These are phyloP conservation scores for Xerocomus brunneocitrinus DNA, from an alignment of 768 basidiomycete species.

Conservation along the genomic window DNA sequence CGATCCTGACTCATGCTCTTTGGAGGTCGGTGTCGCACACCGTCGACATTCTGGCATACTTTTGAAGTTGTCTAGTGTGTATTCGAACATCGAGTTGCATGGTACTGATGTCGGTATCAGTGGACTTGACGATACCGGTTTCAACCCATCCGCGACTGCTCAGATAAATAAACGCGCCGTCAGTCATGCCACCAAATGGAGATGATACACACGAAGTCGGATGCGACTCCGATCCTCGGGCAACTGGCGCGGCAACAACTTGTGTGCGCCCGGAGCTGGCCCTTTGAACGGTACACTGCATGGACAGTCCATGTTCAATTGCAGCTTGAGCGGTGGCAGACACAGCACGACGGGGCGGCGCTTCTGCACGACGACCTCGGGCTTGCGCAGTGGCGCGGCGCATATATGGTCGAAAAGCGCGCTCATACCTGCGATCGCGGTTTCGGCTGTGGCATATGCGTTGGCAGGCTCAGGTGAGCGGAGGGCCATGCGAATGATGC, in stretches of 20 bases:
- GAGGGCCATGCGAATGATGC: too few species aligned
- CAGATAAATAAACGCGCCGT: neutral
- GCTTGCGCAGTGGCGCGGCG: neutral
- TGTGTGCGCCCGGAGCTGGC: conserved; percentile 23
- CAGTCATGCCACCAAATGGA: neutral
- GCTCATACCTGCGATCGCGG: too few species aligned
- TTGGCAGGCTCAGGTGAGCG: neutral
- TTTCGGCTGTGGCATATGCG: neutral
- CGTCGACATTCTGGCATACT: neutral
- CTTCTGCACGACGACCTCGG: conserved; percentile 6
- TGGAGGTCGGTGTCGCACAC: neutral
- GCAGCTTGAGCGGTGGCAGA: conserved; percentile 12
- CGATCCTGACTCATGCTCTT: neutral
- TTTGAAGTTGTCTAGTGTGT: too few species aligned
- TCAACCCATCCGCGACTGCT: conserved; percentile 13
- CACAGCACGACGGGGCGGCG: neutral
- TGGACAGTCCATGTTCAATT: neutral
- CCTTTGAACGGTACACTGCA: neutral
- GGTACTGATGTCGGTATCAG: too few species aligned
- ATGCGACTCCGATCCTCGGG: conserved; percentile 15
- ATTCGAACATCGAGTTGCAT: too few species aligned
- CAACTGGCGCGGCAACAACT: conserved; percentile 19
- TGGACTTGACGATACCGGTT: conserved; percentile 11
- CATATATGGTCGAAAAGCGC: conserved; percentile 7
- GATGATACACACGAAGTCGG: conserved; percentile 12